These are phyloP conservation scores for Xylariaceae sp. DNA, from an alignment of 2,329 filamentous ascomycete genomes.

Conservation along the genomic window DNA sequence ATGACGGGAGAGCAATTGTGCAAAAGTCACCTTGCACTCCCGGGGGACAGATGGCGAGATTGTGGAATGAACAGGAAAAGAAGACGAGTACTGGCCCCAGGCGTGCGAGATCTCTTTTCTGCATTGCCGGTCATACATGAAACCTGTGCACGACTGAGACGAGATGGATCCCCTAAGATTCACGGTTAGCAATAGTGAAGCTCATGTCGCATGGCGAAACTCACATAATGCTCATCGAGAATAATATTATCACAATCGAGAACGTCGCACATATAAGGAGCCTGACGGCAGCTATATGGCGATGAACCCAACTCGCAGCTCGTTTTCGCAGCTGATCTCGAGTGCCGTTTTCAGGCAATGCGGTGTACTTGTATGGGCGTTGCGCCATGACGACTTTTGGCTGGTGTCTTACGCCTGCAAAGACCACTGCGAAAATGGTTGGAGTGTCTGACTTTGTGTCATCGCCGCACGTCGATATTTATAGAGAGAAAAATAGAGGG, in stretches of 20 bases:
- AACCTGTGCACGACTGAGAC: slow-evolving; percentile 52
- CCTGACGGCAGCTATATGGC: slow-evolving; percentile 22
- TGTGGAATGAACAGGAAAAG: slow-evolving; percentile 72
- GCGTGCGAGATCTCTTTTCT: slow-evolving; percentile 61
- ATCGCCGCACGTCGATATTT: slow-evolving; percentile 12
- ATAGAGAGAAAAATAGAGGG: not conserved
- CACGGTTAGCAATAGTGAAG: slow-evolving; percentile 15
- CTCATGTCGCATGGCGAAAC: slow-evolving; percentile 16
- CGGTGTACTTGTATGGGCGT: slow-evolving; percentile 27
- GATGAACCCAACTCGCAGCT: slow-evolving; percentile 21
- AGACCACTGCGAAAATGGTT: slow-evolving; percentile 26
- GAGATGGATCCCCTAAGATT: slow-evolving; percentile 20
- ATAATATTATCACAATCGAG: slow-evolving; percentile 24
- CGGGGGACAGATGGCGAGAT: slow-evolving; percentile 63
- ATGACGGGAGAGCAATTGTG: slow-evolving; percentile 79
- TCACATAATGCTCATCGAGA: slow-evolving; percentile 30
- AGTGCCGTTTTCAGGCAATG: slow-evolving; percentile 26
- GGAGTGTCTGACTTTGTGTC: slow-evolving; percentile 16
- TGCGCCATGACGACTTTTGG: slow-evolving; percentile 18
- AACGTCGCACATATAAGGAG: slow-evolving; percentile 24
- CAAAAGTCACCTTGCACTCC: slow-evolving; percentile 77
- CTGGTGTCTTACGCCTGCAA: slow-evolving; percentile 27
- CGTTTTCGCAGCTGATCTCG: slow-evolving; percentile 19
- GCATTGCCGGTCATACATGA: slow-evolving; percentile 65
- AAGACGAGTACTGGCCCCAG: slow-evolving; percentile 91